Evolutionary conservation across 2,329 filamentous ascomycete genomes (phyloP), one percentile per base, ranked within the genome.

Genomic region (Hymenoscyphus repandus): DNA sequence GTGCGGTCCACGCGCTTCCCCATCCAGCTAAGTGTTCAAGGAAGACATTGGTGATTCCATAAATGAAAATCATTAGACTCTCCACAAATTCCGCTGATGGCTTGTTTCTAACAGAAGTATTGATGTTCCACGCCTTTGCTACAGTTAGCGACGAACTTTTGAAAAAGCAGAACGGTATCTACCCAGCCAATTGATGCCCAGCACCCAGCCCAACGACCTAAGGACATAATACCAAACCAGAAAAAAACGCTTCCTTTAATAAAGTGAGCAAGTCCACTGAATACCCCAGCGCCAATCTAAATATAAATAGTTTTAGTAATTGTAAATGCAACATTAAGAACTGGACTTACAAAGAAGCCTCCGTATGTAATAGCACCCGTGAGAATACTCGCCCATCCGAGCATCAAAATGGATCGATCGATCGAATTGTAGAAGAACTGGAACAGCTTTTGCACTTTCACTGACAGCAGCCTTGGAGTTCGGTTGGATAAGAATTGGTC

Each of bases 171-270:
- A 4, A 34, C 10, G 9, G 37, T 43, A 69, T 72, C 65, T 59
- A 78, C 75, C 92, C 92, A 97, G 58, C 92, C 92, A 50, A 92
- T 78, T 53, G 96, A 88, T 51, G 87, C 84, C 66, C 95, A 97
- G 66, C 87, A 88, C 22, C 92, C 92, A 64, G 90, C 82, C 86
- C 90, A 96, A 50, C 92, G 85, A 30, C 90, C 90, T 3, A 97
- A 76, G 0, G 89, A 95, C 53, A 96, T 72, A 17, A 96, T 70
- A 7, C 92, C 92, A 56, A 95, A 88, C 84, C 89, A 93, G 72
- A 96, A 90, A 74, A 97, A 97, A 49, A 97, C 86, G 3, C 88
- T 88, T 41, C 92, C 92, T 68, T 97, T 97, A 68, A 96, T 83
- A 73, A 89, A 96, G 66, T 97, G 92, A 6, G 92, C 92, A 38